Evolutionary conservation across 2,329 filamentous ascomycete species (phyloP), one percentile per base, ranked within the genome.

Genomic region (Chrysoporthe deuterocubensis): DNA sequence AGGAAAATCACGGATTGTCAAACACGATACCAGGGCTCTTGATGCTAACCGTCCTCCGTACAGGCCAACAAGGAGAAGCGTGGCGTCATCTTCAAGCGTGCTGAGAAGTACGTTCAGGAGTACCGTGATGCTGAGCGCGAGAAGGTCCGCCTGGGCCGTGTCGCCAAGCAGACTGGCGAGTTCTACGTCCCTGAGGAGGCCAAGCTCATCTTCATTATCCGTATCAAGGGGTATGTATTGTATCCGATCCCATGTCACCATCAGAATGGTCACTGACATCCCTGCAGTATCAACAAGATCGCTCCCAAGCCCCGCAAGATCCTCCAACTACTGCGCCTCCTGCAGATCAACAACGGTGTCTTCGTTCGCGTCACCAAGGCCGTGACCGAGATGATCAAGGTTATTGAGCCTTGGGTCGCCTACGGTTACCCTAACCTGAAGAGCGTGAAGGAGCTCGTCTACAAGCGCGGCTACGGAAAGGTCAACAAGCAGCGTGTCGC

Each of bases 331-430:
- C 94, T 99, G 82, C 95, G 96, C 88, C 93, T 99, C 75, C 91
- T 99, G 79, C 96, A 99, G 89, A 99, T 99, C 92, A 99, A 99
- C 93, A 98, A 97, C 84, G 96, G 95, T 84, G 93, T 97, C 84
- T 99, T 99, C 87, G 88, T 99, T 85, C 91, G 90, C 80, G 87
- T 97, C 80, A 98, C 94, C 86, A 99, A 73, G 92, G 96, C 96
- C 75, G 98, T 95, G 78, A 86, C 89, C 78, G 93, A 97, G 90
- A 97, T 97, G 94, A 88, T 97, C 80, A 97, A 96, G 88, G 90
- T 98, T 75, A 93, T 99, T 81, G 96, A 99, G 90, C 96, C 96
- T 76, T 99, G 96, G 90, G 91, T 99, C 77, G 95, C 96, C 79
- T 99, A 98, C 83, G 96, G 96, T 83, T 98, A 98, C 88, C 96